Evolutionary conservation across 2,329 filamentous ascomycete genomes (phyloP).

Genomic region (Arthrobotrys conoides): DNA sequence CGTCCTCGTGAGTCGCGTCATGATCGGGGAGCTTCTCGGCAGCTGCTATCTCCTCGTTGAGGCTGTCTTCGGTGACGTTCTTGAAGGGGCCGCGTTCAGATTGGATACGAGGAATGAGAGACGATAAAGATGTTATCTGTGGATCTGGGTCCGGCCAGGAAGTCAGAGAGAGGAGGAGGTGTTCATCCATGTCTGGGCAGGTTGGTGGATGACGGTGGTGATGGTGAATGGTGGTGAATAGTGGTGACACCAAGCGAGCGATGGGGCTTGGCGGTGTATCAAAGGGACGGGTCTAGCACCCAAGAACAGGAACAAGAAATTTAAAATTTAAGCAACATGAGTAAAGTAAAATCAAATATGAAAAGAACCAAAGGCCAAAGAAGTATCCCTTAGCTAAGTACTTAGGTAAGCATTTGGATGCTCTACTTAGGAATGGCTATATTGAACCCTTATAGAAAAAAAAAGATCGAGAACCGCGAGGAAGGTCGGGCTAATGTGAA

Average conservation of each 20-base stretch:
- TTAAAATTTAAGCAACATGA: no score
- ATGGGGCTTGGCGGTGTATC: not conserved
- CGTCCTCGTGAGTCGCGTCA: conserved; percentile 60
- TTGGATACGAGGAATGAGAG: conserved; percentile 85
- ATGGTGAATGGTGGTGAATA: not conserved
- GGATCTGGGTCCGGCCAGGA: conserved; percentile 63
- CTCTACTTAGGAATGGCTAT: no score
- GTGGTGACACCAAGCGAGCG: not conserved
- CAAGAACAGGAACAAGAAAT: not conserved
- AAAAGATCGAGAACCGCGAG: not conserved
- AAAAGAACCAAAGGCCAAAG: no score
- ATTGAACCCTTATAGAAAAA: not conserved
- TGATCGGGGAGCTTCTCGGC: conserved; percentile 49
- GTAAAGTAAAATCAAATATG: no score
- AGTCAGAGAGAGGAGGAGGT: conserved; percentile 63
- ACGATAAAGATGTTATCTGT: conserved; percentile 70
- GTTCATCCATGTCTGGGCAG: conserved; percentile 14
- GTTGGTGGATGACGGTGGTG: not conserved
- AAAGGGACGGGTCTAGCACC: not conserved
- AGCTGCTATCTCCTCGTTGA: conserved; percentile 76
- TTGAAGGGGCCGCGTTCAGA: conserved; percentile 85
- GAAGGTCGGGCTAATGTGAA: not conserved
- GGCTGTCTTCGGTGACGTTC: conserved; percentile 79
- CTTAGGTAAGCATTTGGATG: no score
- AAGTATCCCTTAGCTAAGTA: no score